Base-by-base conservation (phyloP, 1,284 basidiomycete genomes). In the Ustilago shanxiensis region DNA sequence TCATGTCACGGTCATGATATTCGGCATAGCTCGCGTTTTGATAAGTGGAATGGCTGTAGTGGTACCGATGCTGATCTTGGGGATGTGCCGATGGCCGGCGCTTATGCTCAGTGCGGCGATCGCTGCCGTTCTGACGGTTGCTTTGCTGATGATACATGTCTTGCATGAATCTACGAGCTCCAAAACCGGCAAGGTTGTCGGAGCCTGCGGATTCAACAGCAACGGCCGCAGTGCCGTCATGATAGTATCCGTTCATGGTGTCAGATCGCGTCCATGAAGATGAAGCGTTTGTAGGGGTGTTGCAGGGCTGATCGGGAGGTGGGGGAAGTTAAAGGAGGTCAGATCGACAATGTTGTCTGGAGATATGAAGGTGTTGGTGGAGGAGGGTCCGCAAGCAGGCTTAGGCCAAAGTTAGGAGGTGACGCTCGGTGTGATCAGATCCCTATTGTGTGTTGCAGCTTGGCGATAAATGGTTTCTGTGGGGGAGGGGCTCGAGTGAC, bases 161-260 rank as follows among this genome's bases (percentile, higher is more conserved):
- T 50, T 67, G 64, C 59, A 63, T 64, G 66, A 78, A 78, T 16
- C 68, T 64, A 10, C 66, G 60, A 29, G 66, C 66, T 2, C 76
- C 76, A n/a, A 78, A 74, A 20, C 76, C 76, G 18, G 76, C 76
- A n/a, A 74, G 35, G 51, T 78, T 78, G 35, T 53, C 72, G 14
- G 61, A 50, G 2, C 52, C 58, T 16, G n/a, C 13, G 16, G 35
- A 14, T 16, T 16, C 28, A 51, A 31, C 35, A 6, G 51, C 26
- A 22, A 57, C 47, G 3, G 54, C 33, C 18, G 54, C 52, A 20
- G 70, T 50, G 14, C 60, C 16, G 16, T 22, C 24, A 6, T 50
- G 53, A 22, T 66, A 56, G 22, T 66, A 63, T 13, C 18, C 31
- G 47, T 51, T 31, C 63, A 62, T 66, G 37, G 20, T 52, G 50